Conservation (phyloP, 73 alveolate genomes). For the Paraurostyla sp. region DNA sequence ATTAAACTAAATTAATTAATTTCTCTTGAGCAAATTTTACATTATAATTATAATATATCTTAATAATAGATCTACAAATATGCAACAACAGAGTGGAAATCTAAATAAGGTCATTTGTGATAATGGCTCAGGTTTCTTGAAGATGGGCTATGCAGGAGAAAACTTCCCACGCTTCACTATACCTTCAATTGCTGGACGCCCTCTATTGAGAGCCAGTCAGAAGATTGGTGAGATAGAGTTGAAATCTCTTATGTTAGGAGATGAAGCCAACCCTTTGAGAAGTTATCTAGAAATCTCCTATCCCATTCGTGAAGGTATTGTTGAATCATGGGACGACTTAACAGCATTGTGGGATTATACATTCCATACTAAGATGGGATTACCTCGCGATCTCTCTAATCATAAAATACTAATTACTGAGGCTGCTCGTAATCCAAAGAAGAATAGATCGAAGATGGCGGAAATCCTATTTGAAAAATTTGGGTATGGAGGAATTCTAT, state of each 20-base stretch:
- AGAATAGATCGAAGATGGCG: constrained; percentile 93
- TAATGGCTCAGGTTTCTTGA: constrained; percentile 95
- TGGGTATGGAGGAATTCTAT: constrained; percentile 83
- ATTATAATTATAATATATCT: not conserved
- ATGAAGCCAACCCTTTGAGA: constrained; percentile 91
- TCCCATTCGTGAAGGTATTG: constrained; percentile 96
- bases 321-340: constrained; percentile 95
- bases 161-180: constrained; percentile 87
- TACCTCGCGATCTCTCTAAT: constrained; percentile 75
- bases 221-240: constrained; percentile 86
- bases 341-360: constrained; percentile 93
- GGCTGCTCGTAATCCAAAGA: constrained; percentile 95
- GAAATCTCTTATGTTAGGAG: constrained; percentile 91
- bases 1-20: too few species aligned
- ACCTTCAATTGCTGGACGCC: constrained; percentile 96
- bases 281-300: constrained; percentile 89
- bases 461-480: constrained; percentile 94
- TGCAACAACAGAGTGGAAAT: not conserved
- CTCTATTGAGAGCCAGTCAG: constrained; percentile 88
- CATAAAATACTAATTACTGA: constrained; percentile 92
- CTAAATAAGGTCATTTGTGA: constrained; percentile 79
- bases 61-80: too few species aligned
- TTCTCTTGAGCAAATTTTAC: constrained; percentile 1
- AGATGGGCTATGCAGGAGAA: constrained; percentile 93
- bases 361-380: constrained; percentile 80